Base-by-base conservation (phyloP, 352 stramenopile species). In the Globisporangium uncinulatum region DNA sequence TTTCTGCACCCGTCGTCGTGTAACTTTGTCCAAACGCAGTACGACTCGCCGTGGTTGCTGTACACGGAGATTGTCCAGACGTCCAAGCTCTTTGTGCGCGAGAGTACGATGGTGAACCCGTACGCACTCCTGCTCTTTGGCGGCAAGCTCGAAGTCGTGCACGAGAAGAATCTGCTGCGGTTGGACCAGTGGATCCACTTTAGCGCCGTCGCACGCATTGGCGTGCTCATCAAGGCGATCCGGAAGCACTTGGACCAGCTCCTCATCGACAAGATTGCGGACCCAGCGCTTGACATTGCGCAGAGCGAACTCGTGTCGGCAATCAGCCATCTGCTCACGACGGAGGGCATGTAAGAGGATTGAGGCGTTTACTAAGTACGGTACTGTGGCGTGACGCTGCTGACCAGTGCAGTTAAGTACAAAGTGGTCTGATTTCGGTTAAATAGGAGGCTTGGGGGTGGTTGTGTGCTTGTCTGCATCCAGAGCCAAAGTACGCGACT, bases 41-140 rank as follows among this genome's bases (percentile, higher is more conserved):
- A 97, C 67, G 92, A 94, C 59, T 98, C 89, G 64, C 96, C 95
- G 36, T 99, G 95, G 92, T 66, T 99, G 36, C 71, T 99, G 15
- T 99, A 98, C 71, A 89, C 93, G 62, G 84, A 96, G 46, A 70
- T 98, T 51, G 87, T 99, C 43, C 96, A 98, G 67, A 99, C 97
- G 0, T 97, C 87, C 51, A 98, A 98, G 75, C 66, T 98, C 9
- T 99, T 98, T 69, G 79, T 99, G 17, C 89, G 95, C 50, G 96
- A 99, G 70, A 94, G 83, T 42, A 99, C 96, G 13, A 98, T 99
- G 82, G 96, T 98, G 59, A 94, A 94, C 48, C 79, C 96, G 9
- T 99, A 99, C 69, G 87, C 95, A 32, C 75, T 99, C 51, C 73
- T 99, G 31, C 79, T 99, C 15, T 99, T 99, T 73, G 97, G 97